Evolutionary conservation across 202 grass and related monocot genomes (phyloP).

Genomic region (Alloteropsis angusta): DNA sequence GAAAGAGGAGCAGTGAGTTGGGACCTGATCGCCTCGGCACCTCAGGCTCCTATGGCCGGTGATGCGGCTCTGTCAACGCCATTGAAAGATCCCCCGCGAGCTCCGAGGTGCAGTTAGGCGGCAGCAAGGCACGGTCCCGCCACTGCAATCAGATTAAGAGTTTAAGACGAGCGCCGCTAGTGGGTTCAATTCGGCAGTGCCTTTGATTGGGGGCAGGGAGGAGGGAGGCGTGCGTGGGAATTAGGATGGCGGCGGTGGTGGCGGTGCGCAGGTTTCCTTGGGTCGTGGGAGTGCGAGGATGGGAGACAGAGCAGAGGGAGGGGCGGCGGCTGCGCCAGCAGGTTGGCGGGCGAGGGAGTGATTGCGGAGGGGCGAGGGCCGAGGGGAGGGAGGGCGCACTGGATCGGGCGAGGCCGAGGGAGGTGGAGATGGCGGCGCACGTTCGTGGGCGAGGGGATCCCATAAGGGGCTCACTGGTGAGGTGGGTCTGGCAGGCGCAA

Average conservation of each 20-base stretch:
- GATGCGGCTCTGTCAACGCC: background rate
- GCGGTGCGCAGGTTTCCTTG: background rate
- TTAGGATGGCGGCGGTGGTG: slow-evolving; percentile 24
- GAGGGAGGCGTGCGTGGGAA: background rate
- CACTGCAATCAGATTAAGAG: slow-evolving; percentile 9
- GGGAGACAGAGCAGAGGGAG: no score
- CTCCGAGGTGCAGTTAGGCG: background rate
- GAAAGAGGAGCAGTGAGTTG: background rate
- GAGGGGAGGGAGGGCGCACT: no score
- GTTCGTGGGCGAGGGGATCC: no score
- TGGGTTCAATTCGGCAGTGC: background rate
- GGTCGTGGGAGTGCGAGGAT: slow-evolving; percentile 6
- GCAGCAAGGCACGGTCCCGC: background rate
- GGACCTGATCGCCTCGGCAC: background rate
- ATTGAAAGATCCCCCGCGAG: slow-evolving; percentile 21
- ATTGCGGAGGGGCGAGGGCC: no score
- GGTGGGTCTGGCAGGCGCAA: no score
- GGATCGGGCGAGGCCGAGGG: no score
- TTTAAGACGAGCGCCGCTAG: background rate
- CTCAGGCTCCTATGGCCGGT: background rate
- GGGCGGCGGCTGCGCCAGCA: no score
- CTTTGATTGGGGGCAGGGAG: background rate
- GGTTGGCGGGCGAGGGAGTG: no score
- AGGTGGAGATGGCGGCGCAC: no score
- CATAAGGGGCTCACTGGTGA: no score